Evolutionary conservation across 2,329 filamentous ascomycete genomes (phyloP).

Genomic region (Alternaria gaisen): DNA sequence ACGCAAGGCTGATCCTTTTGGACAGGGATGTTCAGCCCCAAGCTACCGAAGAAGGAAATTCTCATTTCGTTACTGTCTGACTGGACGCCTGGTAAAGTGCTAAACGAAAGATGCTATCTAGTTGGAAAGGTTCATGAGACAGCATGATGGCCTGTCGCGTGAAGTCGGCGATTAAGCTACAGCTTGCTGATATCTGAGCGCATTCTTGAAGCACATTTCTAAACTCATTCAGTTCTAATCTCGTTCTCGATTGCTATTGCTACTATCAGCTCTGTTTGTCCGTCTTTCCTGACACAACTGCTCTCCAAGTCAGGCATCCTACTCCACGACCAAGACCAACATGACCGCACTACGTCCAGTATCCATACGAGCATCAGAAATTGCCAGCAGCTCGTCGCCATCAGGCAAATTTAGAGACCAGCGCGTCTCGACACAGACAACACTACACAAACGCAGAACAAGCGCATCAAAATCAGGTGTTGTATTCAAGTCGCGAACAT

Average conservation of each 20-base stretch:
- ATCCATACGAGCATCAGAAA: neutral
- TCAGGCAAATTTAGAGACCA: neutral
- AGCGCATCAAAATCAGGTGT: conserved; percentile 6
- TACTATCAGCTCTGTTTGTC: neutral
- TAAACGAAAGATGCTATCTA: neutral
- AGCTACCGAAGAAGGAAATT: too few relatives aligned
- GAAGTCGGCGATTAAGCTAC: neutral
- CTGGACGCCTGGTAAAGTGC: neutral
- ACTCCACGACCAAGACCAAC: neutral
- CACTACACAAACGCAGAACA: neutral
- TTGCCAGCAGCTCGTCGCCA: neutral
- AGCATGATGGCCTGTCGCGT: neutral
- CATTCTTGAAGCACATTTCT: neutral
- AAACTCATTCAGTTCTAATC: neutral
- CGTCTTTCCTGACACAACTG: neutral
- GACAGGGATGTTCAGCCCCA: neutral
- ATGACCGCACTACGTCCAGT: neutral
- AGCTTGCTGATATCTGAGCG: neutral
- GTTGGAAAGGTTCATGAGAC: neutral
- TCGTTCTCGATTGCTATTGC: neutral
- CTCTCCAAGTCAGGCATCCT: neutral
- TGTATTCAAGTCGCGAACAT: conserved; percentile 13
- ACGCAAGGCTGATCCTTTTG: neutral
- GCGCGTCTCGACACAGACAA: neutral
- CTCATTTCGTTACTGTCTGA: neutral